Percentiles rank a stretch among this genome's conserved stretches.
Conservation (phyloP, 345 rosid species). For the Excoecaria cochinchinensis region DNA sequence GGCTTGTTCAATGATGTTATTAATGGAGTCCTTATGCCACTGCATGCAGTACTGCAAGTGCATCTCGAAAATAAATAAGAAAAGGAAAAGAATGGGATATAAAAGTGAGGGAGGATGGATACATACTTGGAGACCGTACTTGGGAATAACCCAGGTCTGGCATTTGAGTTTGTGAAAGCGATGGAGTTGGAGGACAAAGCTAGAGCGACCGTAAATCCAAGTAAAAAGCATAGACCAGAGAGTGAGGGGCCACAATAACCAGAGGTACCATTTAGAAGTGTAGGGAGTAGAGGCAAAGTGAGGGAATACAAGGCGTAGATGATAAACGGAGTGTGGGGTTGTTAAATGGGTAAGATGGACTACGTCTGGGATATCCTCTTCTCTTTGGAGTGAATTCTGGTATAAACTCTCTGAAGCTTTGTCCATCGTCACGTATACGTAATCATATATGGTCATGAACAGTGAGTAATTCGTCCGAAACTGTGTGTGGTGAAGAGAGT, state of each 20-base stretch:
- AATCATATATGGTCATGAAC: constrained; percentile 29
- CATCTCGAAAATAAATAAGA: background rate
- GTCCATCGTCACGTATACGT: constrained; percentile 26
- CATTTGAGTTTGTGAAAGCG: constrained; percentile 41
- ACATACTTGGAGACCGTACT: constrained; percentile 57
- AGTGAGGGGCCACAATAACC: constrained; percentile 64
- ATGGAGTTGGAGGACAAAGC: constrained; percentile 56
- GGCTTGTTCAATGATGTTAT: constrained; percentile 54
- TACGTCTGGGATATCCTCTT: constrained; percentile 55
- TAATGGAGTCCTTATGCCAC: constrained; percentile 40
- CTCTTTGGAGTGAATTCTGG: constrained; percentile 20
- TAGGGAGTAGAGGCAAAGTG: constrained; percentile 55
- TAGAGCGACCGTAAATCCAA: constrained; percentile 41
- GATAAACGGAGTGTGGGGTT: constrained; percentile 61
- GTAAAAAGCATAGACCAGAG: constrained; percentile 40
- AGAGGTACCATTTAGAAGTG: constrained; percentile 41
- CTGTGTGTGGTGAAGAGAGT: constrained; percentile 34
- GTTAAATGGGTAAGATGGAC: constrained; percentile 67
- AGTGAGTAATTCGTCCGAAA: constrained; percentile 30
- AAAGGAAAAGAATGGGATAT: background rate
- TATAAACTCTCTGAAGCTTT: constrained; percentile 14
- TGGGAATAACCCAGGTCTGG: constrained; percentile 77
- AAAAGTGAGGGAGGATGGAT: too few relatives aligned
- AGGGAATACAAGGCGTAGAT: constrained; percentile 55
- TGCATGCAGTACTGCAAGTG: constrained; percentile 40